Evolutionary conservation across 1,139 yeast species (phyloP).

Genomic region (Kodamaea sp.): DNA sequence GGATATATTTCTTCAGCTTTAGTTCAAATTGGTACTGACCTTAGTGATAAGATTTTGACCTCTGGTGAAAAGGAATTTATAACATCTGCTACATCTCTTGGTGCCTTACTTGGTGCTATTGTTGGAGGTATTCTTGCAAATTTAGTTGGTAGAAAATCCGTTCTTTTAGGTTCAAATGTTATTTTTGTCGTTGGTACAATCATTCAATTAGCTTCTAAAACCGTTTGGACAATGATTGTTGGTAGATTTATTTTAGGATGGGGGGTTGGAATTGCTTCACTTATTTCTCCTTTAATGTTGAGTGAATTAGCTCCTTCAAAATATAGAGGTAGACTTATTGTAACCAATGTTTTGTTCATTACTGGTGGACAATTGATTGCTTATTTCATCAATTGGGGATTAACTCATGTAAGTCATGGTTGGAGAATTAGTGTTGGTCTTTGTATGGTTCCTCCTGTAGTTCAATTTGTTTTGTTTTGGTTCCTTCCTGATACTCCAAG

Average conservation of each 20-base stretch:
- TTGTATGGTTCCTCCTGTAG: conserved; percentile 79
- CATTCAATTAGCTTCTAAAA: conserved; percentile 73
- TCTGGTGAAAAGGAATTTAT: conserved; percentile 82
- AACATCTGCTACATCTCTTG: conserved; percentile 93
- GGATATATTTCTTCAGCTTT: conserved; percentile 93
- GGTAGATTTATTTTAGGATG: conserved; percentile 93
- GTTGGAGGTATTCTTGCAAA: conserved; percentile 81
- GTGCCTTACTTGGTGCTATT: conserved; percentile 78
- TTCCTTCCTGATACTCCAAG: conserved; percentile 97
- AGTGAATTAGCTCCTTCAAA: conserved; percentile 89
- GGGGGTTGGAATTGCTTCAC: conserved; percentile 93
- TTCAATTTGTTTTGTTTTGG: conserved; percentile 71
- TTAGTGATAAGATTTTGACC: conserved; percentile 47
- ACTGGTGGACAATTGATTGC: conserved; percentile 94
- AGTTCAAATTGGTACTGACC: conserved; percentile 76
- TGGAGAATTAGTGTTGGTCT: conserved; percentile 93
- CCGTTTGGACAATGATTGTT: conserved; percentile 86
- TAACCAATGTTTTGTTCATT: conserved; percentile 63
- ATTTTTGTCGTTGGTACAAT: conserved; percentile 80
- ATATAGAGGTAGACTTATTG: conserved; percentile 82
- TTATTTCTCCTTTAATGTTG: conserved; percentile 86
- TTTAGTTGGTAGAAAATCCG: conserved; percentile 74
- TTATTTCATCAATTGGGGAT: conserved; percentile 89
- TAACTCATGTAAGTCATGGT: conserved; percentile 68
- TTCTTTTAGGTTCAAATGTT: conserved; percentile 73